Conservation (phyloP, 176 grass and related monocot genomes). For the Panicum miliaceum region DNA sequence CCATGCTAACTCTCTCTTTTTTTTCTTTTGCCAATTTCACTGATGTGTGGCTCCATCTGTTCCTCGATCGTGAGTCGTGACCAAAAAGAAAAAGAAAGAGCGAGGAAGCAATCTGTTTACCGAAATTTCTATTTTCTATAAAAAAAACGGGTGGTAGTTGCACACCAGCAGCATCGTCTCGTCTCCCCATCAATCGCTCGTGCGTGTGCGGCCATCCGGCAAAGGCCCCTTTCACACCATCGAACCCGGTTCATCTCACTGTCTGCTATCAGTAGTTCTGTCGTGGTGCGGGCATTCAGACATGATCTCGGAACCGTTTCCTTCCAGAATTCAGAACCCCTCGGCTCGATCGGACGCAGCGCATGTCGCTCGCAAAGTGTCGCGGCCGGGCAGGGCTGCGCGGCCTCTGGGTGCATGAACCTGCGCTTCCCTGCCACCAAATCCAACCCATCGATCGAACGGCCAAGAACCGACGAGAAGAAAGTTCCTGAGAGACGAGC, state of each 20-base stretch:
- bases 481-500: background rate
- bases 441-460: background rate
- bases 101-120: background rate
- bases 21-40: background rate
- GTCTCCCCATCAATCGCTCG: background rate
- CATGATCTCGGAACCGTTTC: background rate
- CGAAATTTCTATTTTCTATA: background rate
- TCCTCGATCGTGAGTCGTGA: background rate
- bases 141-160: background rate
- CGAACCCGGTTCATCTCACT: background rate
- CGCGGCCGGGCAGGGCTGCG: background rate
- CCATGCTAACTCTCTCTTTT: background rate
- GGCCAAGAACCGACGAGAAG: background rate
- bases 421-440: background rate
- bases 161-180: background rate
- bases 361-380: background rate
- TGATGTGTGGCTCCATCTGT: background rate
- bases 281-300: background rate
- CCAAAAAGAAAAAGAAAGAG: background rate
- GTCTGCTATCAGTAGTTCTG: background rate
- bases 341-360: background rate
- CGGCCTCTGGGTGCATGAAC: slow-evolving; percentile 9
- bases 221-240: background rate
- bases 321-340: background rate
- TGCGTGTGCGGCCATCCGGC: background rate